phyloP scores from a whole-genome alignment of 306 rosid species.

The Pyrus communis region DNA sequence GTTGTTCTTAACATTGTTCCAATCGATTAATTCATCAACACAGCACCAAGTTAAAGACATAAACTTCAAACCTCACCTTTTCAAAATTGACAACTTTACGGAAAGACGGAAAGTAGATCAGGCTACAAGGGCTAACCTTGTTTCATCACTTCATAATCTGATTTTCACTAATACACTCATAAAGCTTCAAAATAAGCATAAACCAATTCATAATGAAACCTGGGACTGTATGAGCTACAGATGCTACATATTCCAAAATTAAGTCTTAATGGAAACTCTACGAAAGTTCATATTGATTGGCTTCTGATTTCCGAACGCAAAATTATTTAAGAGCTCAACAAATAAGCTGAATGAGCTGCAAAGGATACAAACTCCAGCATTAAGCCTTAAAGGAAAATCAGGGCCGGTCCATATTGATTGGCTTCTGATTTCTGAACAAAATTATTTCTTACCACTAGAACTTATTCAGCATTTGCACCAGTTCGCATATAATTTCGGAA shows the following conservation, averaged over 20 bases:
- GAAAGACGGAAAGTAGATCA: background rate
- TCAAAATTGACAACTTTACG: background rate
- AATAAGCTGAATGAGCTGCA: background rate
- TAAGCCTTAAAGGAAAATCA: background rate
- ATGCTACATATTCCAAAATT: background rate
- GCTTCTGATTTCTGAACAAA: background rate
- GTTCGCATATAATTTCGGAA: background rate
- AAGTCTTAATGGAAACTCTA: background rate
- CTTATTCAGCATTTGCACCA: background rate
- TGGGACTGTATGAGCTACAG: background rate
- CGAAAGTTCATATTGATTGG: background rate
- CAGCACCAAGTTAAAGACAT: background rate
- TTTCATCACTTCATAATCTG: background rate
- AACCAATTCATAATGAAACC: background rate
- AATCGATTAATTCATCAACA: background rate
- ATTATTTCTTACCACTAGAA: background rate
- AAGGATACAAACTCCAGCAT: background rate
- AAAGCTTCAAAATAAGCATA: background rate
- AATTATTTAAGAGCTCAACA: background rate
- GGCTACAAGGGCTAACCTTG: background rate
- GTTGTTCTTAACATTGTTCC: background rate
- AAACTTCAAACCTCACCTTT: background rate
- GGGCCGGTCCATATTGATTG: background rate
- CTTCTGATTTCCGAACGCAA: background rate
- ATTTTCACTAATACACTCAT: background rate